Base-by-base conservation (phyloP, 306 rosid species). In the Mucuna pruriens region DNA sequence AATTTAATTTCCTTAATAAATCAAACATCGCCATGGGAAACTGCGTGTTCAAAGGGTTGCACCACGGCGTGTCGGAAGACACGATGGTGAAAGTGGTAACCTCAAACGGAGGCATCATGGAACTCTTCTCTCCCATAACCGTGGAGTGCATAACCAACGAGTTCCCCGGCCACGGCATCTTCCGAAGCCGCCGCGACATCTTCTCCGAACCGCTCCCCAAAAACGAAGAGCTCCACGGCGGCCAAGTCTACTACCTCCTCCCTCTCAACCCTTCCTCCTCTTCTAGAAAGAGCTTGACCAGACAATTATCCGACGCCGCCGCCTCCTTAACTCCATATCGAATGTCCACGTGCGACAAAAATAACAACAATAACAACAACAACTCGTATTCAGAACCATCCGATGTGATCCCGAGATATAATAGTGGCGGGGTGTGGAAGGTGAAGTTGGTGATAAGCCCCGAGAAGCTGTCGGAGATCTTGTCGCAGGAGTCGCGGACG, bases 391-490 rank as follows among this genome's bases (percentile, higher is more conserved):
- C 83, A 40, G 89, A 83, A 5, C 83, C 90, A 0, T 22, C 5
- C 2, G 92, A 89, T 12, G 91, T 84, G 63, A 17, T 88, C 49
- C 90, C 94, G 4, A 86, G 89, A 84, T 67, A 67, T 52, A 67
- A 67, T 20, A 67, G 19, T 39, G 38, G 81, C 1, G 97, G 94
- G 7, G 93, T 91, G 31, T 94, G 98, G 98, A 94, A 94, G 87
- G 98, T 91, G 82, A 94, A 90, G 85, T 82, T 94, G 83, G 94
- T 91, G 2, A 91, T 94, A 15, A 87, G 90, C 75, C 92, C 94
- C 0, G 89, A 90, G 73, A 91, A 91, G 86, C 58, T 94, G 45
- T 90, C 94, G n/a, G 91, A 90, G 78, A 94, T 94, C 40, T 77
- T 94, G 88, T 89, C 94, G 16, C 91, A 91, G 57, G 88, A 89